phyloP scores from a whole-genome alignment of 179 eudicot genomes.

The Silene noctiflora region DNA sequence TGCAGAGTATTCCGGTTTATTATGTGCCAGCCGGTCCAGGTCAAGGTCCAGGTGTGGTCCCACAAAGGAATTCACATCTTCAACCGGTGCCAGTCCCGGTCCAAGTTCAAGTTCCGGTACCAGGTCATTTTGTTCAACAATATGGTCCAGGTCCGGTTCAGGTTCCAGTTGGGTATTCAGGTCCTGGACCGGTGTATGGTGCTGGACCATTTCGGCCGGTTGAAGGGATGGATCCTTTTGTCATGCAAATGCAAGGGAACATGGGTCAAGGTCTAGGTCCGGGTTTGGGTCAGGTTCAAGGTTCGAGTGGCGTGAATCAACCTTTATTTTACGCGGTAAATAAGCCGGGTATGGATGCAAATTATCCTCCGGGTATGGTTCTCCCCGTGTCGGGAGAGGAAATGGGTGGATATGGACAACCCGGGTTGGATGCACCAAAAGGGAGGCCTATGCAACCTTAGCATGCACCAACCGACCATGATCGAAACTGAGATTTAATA shows the following conservation, averaged over 20 bases:
- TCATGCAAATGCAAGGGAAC: constrained; percentile 30
- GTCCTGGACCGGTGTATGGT: constrained; percentile 36
- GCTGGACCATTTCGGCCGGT: constrained; percentile 17
- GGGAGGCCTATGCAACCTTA: constrained; percentile 30
- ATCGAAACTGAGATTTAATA: not conserved
- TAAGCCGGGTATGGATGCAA: constrained; percentile 36
- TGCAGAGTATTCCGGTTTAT: constrained; percentile 55
- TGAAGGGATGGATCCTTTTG: constrained; percentile 30
- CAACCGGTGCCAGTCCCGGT: constrained; percentile 40
- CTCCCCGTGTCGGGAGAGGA: constrained; percentile 44
- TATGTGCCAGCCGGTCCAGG: constrained; percentile 36
- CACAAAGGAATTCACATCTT: constrained; percentile 29
- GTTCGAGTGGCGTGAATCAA: constrained; percentile 28
- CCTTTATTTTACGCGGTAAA: constrained; percentile 50
- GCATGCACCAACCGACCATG: not conserved
- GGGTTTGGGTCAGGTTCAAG: constrained; percentile 31
- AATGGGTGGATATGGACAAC: constrained; percentile 17
- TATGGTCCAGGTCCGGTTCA: constrained; percentile 38
- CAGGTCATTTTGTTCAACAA: constrained; percentile 15
- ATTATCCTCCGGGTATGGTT: constrained; percentile 37
- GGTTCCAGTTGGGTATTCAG: constrained; percentile 38
- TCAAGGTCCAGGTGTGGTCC: constrained; percentile 28
- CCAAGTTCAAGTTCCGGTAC: constrained; percentile 23
- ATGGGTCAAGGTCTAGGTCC: constrained; percentile 11
- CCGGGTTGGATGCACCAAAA: constrained; percentile 29